Conservation (phyloP, 1,284 basidiomycete genomes). For the Naganishia sp. region DNA sequence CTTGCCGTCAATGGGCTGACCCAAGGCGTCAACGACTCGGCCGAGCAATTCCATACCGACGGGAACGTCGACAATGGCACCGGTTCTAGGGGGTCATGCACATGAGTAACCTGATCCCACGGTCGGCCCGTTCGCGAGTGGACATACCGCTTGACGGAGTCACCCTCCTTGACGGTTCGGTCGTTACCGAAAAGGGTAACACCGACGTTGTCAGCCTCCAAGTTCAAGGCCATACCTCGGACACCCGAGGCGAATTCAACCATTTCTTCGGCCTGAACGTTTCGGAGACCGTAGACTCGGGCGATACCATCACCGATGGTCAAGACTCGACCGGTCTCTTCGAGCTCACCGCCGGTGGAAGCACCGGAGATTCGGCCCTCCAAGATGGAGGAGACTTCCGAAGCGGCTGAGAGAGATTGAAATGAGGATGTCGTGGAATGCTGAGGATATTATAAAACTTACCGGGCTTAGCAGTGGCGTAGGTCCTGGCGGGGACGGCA, state of each 20-base stretch:
- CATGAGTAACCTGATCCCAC: not conserved
- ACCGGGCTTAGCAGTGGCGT: conserved; percentile 98
- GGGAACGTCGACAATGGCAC: conserved; percentile 98
- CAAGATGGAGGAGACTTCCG: conserved; percentile 98
- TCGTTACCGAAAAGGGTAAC: conserved; percentile 99
- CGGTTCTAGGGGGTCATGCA: conserved; percentile 59
- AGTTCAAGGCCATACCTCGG: conserved; percentile 98
- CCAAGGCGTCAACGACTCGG: conserved; percentile 98
- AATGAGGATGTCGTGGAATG: conserved; percentile 33
- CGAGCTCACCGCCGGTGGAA: conserved; percentile 85
- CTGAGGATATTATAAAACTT: conserved; percentile 48
- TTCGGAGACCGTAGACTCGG: conserved; percentile 85
- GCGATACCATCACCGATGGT: conserved; percentile 99
- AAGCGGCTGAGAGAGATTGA: conserved; percentile 68
- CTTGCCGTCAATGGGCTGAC: conserved; percentile 99
- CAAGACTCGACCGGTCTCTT: conserved; percentile 97
- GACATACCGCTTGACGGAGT: conserved; percentile 88
- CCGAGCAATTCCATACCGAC: conserved; percentile 95
- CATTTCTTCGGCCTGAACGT: conserved; percentile 97
- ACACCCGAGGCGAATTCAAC: conserved; percentile 99
- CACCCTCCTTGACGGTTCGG: conserved; percentile 98
- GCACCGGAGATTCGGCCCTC: conserved; percentile 97
- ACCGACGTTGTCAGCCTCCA: conserved; percentile 99
- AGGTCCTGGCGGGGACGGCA: conserved; percentile 67
- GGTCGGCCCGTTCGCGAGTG: not conserved